phyloP scores from a whole-genome alignment of 805 yeast species.

The Ogataea wickerhamii region DNA sequence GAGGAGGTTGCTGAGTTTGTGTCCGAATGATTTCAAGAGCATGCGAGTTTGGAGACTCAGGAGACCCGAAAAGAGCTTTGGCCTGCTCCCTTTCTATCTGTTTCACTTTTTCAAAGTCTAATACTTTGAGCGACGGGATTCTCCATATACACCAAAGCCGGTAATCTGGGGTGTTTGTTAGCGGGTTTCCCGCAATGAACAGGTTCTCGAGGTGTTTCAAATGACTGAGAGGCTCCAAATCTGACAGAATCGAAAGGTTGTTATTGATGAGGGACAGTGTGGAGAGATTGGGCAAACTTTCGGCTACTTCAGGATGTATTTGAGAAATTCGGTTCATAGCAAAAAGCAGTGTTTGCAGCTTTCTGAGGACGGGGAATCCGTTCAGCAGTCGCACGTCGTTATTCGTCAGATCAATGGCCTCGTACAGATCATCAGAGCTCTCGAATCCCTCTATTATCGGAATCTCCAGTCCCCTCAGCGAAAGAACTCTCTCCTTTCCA shows the following conservation, averaged over 20 bases:
- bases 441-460: conserved; percentile 44
- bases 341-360: conserved; percentile 51
- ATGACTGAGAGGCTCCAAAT: conserved; percentile 37
- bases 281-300: conserved; percentile 43
- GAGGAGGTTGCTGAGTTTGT: conserved; percentile 3
- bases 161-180: conserved; percentile 49
- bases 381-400: conserved; percentile 62
- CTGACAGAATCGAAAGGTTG: conserved; percentile 40
- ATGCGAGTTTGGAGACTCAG: conserved; percentile 27
- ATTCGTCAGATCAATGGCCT: conserved; percentile 68
- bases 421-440: conserved; percentile 39
- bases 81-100: conserved; percentile 49
- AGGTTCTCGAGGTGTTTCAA: conserved; percentile 43
- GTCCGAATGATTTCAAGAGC: conserved; percentile 28
- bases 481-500: conserved; percentile 39
- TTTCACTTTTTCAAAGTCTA: conserved; percentile 68
- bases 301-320: conserved; percentile 35
- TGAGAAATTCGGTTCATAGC: conserved; percentile 57
- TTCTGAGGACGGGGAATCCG: conserved; percentile 42
- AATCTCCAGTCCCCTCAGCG: conserved; percentile 38
- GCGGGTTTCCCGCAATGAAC: conserved; percentile 56
- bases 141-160: conserved; percentile 57
- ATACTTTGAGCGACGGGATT: conserved; percentile 56
- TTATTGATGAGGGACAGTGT: conserved; percentile 53
- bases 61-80: conserved; percentile 38